Evolutionary conservation across 305 asterid species (phyloP), one percentile per base, ranked within the genome.

Genomic region (Plantago coronopus): DNA sequence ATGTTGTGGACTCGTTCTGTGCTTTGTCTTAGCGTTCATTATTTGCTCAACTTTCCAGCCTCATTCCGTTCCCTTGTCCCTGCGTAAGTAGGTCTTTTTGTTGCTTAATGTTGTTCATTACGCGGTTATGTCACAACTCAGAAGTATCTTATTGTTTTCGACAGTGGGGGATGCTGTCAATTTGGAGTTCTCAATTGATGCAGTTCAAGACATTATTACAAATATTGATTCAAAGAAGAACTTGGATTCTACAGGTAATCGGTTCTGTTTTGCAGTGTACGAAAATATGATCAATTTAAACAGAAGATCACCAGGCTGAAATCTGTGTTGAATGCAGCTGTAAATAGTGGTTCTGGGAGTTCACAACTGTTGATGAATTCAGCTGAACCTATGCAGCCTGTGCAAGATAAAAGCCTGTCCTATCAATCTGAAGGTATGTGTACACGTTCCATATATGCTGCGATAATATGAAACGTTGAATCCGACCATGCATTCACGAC

Each of bases 31-130:
- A 62, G 77, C 74, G 3, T 64, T 81, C 13, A 81, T 70, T 63
- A 53, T 72, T 64, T 79, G 73, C 72, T 74, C 79, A 17, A 51
- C 73, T 37, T 79, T 74, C 72, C 67, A 73, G 49, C 73, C 74
- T 60, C 69, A 56, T 45, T 43, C 76, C 49, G 72, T 72, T 60
- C 81, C 84, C 7, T 46, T 70, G 2, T 67, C 84, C 16, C 11
- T 62, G 38, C 25, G 93, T 78, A 80, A 71, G 78, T 78, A 42
- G 17, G 51, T 10, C 43, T 7, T 34, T 34, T 12, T 34, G 12
- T 34, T 29, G 40, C 9, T 34, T 34, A 34, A 34, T 34, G 11
- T 34, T 34, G 40, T 34, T 34, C 7, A 34, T 0, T 34, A 31
- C 9, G 38, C 38, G 40, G 3, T 48, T 19, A 45, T 34, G 40